These are phyloP conservation scores for Mortierella sp. DNA, from an alignment of 371 early-diverging fungal genomes.

Conservation along the genomic window DNA sequence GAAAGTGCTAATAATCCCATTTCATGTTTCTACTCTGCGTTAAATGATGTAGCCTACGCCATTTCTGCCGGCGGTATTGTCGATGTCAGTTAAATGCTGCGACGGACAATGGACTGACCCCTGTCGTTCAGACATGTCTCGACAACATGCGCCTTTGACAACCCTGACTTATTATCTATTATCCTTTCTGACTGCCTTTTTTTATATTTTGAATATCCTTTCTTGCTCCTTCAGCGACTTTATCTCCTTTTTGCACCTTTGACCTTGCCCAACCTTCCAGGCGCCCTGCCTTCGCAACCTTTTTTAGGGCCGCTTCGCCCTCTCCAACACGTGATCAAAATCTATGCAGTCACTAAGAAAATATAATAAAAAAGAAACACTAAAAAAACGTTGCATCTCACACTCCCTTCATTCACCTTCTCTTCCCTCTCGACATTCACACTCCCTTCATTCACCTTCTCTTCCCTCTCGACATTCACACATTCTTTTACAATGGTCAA, in stretches of 20 bases:
- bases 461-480: neutral
- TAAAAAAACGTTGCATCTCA: neutral
- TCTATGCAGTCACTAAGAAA: neutral
- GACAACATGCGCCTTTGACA: neutral
- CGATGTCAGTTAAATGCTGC: conserved; percentile 54
- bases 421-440: neutral
- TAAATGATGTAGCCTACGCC: conserved; percentile 61
- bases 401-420: neutral
- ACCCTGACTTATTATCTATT: neutral
- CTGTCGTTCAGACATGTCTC: neutral
- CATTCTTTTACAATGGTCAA: neutral
- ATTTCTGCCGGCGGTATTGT: conserved; percentile 68
- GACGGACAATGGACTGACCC: neutral
- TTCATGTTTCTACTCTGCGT: neutral
- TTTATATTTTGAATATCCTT: neutral
- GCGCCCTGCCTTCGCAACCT: neutral
- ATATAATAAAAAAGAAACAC: neutral
- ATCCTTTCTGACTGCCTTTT: neutral
- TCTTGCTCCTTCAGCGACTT: neutral
- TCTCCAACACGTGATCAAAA: neutral
- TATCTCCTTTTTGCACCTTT: neutral
- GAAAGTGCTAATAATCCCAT: too few species aligned
- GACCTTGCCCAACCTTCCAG: neutral
- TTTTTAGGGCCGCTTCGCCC: neutral
- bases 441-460: neutral